Percentiles rank a stretch among this genome's conserved stretches.
These are phyloP conservation scores for Fusarium napiforme DNA, from an alignment of 2,329 filamentous ascomycete species.

Conservation along the genomic window DNA sequence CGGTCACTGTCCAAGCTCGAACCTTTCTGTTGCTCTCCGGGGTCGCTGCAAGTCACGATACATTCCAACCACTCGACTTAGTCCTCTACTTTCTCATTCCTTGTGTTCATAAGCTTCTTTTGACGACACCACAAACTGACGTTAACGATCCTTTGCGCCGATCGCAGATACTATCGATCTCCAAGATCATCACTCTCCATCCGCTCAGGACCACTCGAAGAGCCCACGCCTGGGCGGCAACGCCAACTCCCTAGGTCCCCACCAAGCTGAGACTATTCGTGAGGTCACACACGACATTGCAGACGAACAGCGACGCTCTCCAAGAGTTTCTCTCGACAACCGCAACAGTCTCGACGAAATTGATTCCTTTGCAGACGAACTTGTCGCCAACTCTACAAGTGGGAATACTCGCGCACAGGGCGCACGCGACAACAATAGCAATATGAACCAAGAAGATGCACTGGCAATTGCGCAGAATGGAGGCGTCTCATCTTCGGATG, in stretches of 20 bases:
- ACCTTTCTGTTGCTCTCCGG: constrained; percentile 23
- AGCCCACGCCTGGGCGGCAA: constrained; percentile 40
- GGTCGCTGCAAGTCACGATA: constrained; percentile 38
- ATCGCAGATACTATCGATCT: constrained; percentile 89
- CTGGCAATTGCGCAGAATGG: constrained; percentile 72
- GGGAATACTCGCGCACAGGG: constrained; percentile 19
- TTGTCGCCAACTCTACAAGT: constrained; percentile 53
- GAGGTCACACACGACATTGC: constrained; percentile 81
- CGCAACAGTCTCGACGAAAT: constrained; percentile 56
- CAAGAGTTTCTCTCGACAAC: constrained; percentile 66
- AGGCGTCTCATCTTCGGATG: constrained; percentile 63
- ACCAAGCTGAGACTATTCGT: constrained; percentile 86
- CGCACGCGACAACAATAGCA: constrained; percentile 34
- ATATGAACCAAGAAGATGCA: constrained; percentile 64
- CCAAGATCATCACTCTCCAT: constrained; percentile 83
- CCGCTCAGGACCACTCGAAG: constrained; percentile 80
- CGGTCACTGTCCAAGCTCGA: constrained; percentile 35
- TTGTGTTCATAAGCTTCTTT: constrained; percentile 16
- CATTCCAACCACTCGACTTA: constrained; percentile 43
- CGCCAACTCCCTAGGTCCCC: constrained; percentile 72
- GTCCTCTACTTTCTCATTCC: constrained; percentile 31
- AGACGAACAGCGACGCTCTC: constrained; percentile 75
- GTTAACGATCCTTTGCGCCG: constrained; percentile 14
- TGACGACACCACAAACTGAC: constrained; percentile 36
- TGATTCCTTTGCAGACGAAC: constrained; percentile 59